These are phyloP conservation scores for Ramichloridium luteum DNA, from an alignment of 2,329 filamentous ascomycete genomes.

Conservation along the genomic window DNA sequence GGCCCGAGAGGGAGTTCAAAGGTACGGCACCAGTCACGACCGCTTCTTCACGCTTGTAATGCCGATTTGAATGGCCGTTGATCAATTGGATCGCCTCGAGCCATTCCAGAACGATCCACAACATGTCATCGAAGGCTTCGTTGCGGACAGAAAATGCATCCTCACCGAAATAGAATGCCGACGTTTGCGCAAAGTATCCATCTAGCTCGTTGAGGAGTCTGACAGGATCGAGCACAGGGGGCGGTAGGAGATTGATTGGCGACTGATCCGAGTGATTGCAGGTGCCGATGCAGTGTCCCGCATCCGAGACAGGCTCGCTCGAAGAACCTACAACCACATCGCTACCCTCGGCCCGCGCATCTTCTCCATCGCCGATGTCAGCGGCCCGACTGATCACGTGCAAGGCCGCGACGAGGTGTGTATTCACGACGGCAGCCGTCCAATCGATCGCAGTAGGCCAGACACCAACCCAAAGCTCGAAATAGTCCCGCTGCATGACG, in stretches of 20 bases:
- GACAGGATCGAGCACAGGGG: too few relatives aligned
- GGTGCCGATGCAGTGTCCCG: too few relatives aligned
- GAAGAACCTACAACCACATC: neutral
- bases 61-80: conserved; percentile 50
- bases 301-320: neutral
- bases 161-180: conserved; percentile 77
- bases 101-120: conserved; percentile 92
- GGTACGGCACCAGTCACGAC: too few relatives aligned
- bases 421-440: conserved; percentile 77
- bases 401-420: conserved; percentile 57
- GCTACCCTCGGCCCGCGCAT: neutral
- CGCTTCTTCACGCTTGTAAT: conserved; percentile 37
- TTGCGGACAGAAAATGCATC: conserved; percentile 61
- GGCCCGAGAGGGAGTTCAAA: too few relatives aligned
- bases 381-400: conserved; percentile 37
- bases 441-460: conserved; percentile 87
- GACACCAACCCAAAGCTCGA: conserved; percentile 61
- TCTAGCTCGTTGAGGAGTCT: conserved; percentile 75
- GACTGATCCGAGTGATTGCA: conserved; percentile 3
- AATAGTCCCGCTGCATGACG: conserved; percentile 66
- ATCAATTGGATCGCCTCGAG: conserved; percentile 71
- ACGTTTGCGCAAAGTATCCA: conserved; percentile 64
- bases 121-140: conserved; percentile 83
- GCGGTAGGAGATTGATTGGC: neutral
- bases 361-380: neutral